Conservation (phyloP, 352 stramenopile species). For the Blastocystis sp. region DNA sequence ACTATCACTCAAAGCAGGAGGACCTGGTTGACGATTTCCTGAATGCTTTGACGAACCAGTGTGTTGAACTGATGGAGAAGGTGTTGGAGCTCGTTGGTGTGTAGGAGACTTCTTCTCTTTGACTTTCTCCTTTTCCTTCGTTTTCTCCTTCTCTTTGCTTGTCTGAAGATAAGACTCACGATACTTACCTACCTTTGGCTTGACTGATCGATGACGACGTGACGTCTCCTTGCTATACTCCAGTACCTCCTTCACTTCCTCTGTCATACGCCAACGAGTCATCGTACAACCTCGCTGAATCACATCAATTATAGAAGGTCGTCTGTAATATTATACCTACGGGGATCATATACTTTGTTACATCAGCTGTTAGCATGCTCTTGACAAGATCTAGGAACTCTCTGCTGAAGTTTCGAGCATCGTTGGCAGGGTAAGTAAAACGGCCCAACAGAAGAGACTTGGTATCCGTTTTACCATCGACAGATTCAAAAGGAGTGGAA, state of each 20-base stretch:
- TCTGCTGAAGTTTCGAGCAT: neutral
- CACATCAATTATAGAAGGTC: neutral
- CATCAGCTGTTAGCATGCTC: constrained; percentile 24
- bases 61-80: neutral
- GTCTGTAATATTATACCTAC: neutral
- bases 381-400: constrained; percentile 48
- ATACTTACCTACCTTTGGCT: neutral
- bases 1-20: constrained; percentile 16
- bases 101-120: neutral
- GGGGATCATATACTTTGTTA: neutral
- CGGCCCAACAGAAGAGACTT: neutral
- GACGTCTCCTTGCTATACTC: neutral
- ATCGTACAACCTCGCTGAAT: constrained; percentile 44
- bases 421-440: neutral
- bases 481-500: constrained; percentile 37
- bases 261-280: constrained; percentile 49
- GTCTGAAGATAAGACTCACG: neutral
- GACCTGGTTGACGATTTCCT: neutral
- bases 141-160: neutral
- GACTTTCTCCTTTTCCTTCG: neutral
- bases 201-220: neutral
- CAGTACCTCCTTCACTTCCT: constrained; percentile 14
- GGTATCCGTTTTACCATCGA: constrained; percentile 10
- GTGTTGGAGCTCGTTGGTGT: neutral
- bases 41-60: neutral